Evolutionary conservation across 768 basidiomycete species (phyloP).

Genomic region (Tulasnella sp.): DNA sequence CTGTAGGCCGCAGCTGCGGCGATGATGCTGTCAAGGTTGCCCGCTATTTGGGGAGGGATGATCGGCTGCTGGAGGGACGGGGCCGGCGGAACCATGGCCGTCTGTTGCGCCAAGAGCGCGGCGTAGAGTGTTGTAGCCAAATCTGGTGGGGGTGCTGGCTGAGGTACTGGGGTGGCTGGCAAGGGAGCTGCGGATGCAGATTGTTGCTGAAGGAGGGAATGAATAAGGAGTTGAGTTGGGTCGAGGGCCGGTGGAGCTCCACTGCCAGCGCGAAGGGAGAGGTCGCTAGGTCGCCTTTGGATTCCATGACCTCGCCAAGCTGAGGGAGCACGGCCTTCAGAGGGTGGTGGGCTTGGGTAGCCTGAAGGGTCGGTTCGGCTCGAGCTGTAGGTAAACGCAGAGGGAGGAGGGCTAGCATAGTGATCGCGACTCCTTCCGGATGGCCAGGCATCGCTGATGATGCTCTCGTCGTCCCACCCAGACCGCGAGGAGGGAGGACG

Average conservation of each 20-base stretch:
- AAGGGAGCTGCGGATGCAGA: not conserved
- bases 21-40: slow-evolving; percentile 1
- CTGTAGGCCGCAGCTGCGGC: not conserved
- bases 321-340: not conserved
- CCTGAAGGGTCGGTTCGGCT: not conserved
- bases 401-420: not conserved
- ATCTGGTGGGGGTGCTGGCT: not conserved
- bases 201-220: not conserved
- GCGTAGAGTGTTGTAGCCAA: not conserved
- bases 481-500: slow-evolving; percentile 1
- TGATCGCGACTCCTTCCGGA: not conserved
- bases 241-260: not conserved
- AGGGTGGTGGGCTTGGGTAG: not conserved
- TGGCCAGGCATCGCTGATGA: not conserved
- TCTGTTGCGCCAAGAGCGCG: not conserved
- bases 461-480: not conserved
- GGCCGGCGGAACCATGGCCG: not conserved
- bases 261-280: not conserved
- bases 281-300: not conserved
- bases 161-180: not conserved
- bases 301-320: not conserved
- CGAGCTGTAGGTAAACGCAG: not conserved
- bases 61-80: not conserved
- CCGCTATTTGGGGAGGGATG: slow-evolving; percentile 4
- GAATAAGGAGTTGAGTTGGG: not conserved